A percentile compares a stretch with the other conserved stretches of the same genome.
Conservation (phyloP, 306 rosid genomes). For the Medicago lupulina region DNA sequence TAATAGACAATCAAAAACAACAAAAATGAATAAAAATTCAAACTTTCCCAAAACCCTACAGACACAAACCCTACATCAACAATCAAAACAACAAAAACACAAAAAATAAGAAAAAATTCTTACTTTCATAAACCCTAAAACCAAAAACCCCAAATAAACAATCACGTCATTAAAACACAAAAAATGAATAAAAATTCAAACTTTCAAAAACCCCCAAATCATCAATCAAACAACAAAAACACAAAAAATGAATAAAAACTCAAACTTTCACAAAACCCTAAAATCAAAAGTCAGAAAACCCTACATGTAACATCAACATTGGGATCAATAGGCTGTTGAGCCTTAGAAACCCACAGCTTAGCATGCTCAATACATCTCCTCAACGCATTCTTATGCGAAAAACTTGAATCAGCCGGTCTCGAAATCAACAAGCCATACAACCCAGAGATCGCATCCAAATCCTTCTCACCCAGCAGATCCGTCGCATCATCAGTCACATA, state of each 20-base stretch:
- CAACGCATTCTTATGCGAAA: conserved; percentile 84
- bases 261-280: neutral
- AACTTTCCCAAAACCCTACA: too few species aligned
- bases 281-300: neutral
- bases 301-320: conserved; percentile 75
- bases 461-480: conserved; percentile 89
- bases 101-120: too few species aligned
- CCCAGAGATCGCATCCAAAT: conserved; percentile 80
- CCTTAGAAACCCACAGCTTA: conserved; percentile 75
- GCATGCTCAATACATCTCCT: conserved; percentile 88
- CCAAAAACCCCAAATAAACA: too few species aligned
- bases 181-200: too few species aligned
- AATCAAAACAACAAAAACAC: neutral
- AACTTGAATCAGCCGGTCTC: conserved; percentile 79
- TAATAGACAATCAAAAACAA: too few species aligned
- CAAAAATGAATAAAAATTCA: too few species aligned
- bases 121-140: too few species aligned
- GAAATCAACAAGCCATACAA: conserved; percentile 69
- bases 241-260: neutral
- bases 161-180: too few species aligned
- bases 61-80: neutral
- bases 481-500: conserved; percentile 95
- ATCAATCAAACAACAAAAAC: neutral
- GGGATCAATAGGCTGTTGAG: conserved; percentile 72
- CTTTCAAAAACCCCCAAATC: neutral